These are phyloP conservation scores for Neurospora sp. DNA, from an alignment of 495 filamentous ascomycete species.

Conservation along the genomic window DNA sequence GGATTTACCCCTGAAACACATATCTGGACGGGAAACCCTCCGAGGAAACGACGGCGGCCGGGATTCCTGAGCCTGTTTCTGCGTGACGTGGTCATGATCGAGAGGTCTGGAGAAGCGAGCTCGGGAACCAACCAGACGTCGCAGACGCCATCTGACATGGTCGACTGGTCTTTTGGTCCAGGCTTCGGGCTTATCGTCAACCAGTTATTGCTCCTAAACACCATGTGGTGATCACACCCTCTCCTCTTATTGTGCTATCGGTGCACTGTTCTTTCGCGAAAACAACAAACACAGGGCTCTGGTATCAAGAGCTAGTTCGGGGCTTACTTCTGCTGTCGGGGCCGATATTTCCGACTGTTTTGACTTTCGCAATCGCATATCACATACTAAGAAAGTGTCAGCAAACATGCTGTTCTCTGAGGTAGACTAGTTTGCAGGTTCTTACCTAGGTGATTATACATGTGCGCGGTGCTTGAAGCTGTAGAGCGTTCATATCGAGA, in stretches of 20 bases:
- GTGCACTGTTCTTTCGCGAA: neutral
- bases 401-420: too few species aligned
- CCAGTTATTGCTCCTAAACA: neutral
- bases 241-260: neutral
- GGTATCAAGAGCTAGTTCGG: too few species aligned
- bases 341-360: too few species aligned
- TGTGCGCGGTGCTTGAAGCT: too few species aligned
- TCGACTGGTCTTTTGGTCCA: neutral
- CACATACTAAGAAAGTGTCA: too few species aligned
- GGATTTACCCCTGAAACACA: neutral
- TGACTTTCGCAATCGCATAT: too few species aligned
- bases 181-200: neutral
- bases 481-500: too few species aligned
- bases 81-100: slow-evolving; percentile 11
- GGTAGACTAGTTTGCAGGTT: too few species aligned
- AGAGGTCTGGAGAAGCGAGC: slow-evolving; percentile 1
- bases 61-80: slow-evolving; percentile 2
- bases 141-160: neutral
- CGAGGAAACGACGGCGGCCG: slow-evolving; percentile 3
- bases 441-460: too few species aligned
- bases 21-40: slow-evolving; percentile 1
- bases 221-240: neutral
- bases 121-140: slow-evolving; percentile 3
- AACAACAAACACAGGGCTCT: neutral
- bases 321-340: too few species aligned